A percentile compares a stretch with the other conserved stretches of the same genome.
Conservation (phyloP, 139 green algal genomes). For the Yamagishiella unicocca region DNA sequence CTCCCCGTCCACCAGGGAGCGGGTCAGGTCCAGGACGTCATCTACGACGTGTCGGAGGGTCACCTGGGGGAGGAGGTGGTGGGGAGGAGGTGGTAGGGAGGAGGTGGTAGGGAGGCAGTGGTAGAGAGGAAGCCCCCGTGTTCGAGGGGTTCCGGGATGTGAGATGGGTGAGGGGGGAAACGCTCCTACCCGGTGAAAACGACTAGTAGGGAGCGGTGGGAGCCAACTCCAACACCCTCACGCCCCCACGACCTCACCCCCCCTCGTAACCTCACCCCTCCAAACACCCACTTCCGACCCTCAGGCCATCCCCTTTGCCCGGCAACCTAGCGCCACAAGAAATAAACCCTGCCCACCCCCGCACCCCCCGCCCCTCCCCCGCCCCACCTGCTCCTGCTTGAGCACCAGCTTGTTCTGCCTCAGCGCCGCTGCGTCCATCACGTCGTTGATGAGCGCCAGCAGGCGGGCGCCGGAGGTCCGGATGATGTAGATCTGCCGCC, state of each 20-base stretch:
- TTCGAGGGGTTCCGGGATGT: too few species aligned
- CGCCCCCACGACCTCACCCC: too few species aligned
- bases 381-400: conserved; percentile 57
- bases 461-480: conserved; percentile 62
- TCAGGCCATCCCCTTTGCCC: too few species aligned
- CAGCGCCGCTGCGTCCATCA: conserved; percentile 66
- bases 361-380: not conserved
- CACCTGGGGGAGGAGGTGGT: conserved; percentile 7
- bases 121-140: too few species aligned
- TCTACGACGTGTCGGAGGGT: conserved; percentile 61
- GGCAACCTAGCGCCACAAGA: too few species aligned
- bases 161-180: too few species aligned
- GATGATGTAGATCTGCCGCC: conserved; percentile 66
- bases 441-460: conserved; percentile 69
- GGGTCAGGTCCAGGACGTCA: conserved; percentile 66
- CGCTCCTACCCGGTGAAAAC: too few species aligned
- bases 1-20: conserved; percentile 51
- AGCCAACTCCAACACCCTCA: too few species aligned
- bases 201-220: too few species aligned
- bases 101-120: not conserved
- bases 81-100: not conserved
- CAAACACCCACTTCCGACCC: too few species aligned
- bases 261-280: too few species aligned
- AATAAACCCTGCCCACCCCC: not conserved
- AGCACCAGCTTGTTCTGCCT: conserved; percentile 67